phyloP scores from a whole-genome alignment of 768 basidiomycete genomes.

The Tylopilus felleus region DNA sequence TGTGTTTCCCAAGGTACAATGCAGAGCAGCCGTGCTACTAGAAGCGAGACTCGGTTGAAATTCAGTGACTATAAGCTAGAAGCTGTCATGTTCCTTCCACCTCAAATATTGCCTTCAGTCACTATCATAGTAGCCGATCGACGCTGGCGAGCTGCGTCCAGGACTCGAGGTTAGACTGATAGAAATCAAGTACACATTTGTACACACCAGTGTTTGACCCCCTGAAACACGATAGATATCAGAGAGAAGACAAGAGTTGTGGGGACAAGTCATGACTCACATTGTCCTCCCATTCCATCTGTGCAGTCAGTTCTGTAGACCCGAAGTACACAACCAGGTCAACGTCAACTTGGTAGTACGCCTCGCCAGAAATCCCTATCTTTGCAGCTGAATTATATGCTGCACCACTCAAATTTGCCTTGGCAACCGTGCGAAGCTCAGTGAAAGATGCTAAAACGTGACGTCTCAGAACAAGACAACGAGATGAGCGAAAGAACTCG shows the following conservation, averaged over 20 bases:
- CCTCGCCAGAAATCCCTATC: neutral
- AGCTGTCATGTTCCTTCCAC: too few relatives aligned
- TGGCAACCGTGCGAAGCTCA: neutral
- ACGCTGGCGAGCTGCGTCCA: neutral
- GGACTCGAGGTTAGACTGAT: neutral
- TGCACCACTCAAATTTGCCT: neutral
- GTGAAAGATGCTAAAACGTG: neutral
- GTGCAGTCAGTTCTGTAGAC: neutral
- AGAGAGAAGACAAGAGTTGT: too few relatives aligned
- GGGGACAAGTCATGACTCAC: neutral
- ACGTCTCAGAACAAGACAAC: neutral
- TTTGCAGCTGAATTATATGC: neutral
- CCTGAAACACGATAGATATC: neutral
- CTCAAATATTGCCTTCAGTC: too few relatives aligned
- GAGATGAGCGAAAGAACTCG: neutral
- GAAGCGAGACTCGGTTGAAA: too few relatives aligned
- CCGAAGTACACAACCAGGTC: conserved; percentile 3
- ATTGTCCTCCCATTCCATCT: conserved; percentile 1
- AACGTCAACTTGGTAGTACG: neutral
- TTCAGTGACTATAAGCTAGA: too few relatives aligned
- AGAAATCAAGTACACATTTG: too few relatives aligned
- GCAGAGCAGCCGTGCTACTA: too few relatives aligned
- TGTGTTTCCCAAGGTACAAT: too few relatives aligned
- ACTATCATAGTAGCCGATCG: neutral
- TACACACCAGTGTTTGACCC: neutral